Evolutionary conservation across 345 rosid genomes (phyloP).

Genomic region (Brassica nigra): DNA sequence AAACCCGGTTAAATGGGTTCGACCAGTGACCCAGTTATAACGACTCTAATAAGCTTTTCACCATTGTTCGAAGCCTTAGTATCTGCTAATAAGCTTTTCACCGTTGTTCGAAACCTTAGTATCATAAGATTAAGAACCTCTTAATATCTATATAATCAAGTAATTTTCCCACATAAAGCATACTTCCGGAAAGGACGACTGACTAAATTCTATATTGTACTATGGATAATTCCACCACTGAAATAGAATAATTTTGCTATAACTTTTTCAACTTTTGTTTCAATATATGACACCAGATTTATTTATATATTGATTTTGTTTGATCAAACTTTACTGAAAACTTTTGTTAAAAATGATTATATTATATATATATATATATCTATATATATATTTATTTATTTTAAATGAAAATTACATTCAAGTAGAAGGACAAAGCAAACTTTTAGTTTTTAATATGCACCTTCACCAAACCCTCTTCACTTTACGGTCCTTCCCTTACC

Average conservation of each 20-base stretch:
- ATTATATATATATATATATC: background rate
- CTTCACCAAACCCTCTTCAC: slow-evolving; percentile 36
- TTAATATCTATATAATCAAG: background rate
- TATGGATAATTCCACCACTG: too few species aligned
- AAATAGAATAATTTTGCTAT: background rate
- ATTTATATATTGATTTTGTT: background rate
- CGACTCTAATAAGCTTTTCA: too few species aligned
- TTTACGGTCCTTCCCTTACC: slow-evolving; percentile 30
- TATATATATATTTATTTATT: too few species aligned
- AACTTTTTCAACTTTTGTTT: background rate
- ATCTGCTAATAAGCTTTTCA: too few species aligned
- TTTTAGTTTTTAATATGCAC: background rate
- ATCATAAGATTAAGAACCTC: background rate
- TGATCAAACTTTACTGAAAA: background rate
- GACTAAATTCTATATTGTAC: background rate
- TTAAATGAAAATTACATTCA: background rate
- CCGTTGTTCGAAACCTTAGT: too few species aligned
- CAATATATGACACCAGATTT: background rate
- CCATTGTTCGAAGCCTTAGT: too few species aligned
- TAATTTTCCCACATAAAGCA: background rate
- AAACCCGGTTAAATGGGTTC: too few species aligned
- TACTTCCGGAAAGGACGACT: background rate
- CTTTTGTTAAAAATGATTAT: background rate
- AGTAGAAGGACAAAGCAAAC: background rate
- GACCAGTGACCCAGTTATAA: too few species aligned